Evolutionary conservation across 768 basidiomycete species (phyloP).

Genomic region (Leucocoprinus birnbaumii): DNA sequence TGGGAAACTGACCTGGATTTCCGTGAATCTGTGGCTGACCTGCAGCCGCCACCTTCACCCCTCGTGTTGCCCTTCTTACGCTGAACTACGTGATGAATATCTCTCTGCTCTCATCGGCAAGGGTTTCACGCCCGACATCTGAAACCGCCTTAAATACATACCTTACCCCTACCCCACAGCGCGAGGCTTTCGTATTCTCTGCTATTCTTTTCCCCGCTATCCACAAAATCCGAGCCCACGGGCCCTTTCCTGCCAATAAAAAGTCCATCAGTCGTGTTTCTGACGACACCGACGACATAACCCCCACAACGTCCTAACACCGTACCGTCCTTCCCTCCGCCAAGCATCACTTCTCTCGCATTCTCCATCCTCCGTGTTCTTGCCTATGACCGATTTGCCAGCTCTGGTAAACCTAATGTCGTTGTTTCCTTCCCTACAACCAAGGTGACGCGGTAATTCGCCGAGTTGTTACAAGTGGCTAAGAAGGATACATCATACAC

Average conservation of each 20-base stretch:
- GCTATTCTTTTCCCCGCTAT: conserved; percentile 79
- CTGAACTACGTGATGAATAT: too few relatives aligned
- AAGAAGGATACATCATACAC: conserved; percentile 43
- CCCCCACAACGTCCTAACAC: conserved; percentile 77
- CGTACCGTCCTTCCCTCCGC: conserved; percentile 69
- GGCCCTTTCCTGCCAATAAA: conserved; percentile 58
- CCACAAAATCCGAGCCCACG: conserved; percentile 64
- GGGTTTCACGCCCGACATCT: conserved; percentile 89
- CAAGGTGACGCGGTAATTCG: conserved; percentile 77
- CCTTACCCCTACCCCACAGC: conserved; percentile 54
- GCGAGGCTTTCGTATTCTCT: conserved; percentile 93
- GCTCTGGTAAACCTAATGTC: conserved; percentile 65
- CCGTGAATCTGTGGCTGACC: too few relatives aligned
- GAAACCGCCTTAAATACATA: conserved; percentile 63
- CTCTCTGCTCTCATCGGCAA: too few relatives aligned
- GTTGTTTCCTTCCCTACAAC: conserved; percentile 87
- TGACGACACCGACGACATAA: conserved; percentile 64
- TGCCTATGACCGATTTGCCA: conserved; percentile 81
- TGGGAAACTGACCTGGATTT: too few relatives aligned
- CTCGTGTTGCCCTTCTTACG: too few relatives aligned
- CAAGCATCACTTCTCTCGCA: conserved; percentile 71
- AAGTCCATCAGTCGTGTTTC: conserved; percentile 72
- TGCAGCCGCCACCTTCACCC: too few relatives aligned
- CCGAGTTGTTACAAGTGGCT: conserved; percentile 57
- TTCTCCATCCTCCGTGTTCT: conserved; percentile 73